Base-by-base conservation (phyloP, 495 filamentous ascomycete species). In the Penicillium manginii region DNA sequence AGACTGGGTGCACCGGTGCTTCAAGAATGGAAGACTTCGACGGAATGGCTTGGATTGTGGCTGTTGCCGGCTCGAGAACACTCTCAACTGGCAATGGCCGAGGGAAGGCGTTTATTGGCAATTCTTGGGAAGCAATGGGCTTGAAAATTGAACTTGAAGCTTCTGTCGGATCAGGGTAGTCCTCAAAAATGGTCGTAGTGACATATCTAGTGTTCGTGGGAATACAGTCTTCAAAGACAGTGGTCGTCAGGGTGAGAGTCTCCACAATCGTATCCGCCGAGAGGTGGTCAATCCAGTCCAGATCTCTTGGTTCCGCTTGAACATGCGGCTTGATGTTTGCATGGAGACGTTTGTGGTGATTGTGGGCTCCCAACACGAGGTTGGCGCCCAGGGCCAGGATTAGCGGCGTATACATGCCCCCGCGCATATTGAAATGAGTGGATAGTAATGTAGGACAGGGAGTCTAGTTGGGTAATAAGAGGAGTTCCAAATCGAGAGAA, bases 201-300 rank as follows among this genome's bases (percentile, higher is more conserved):
- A 53, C 59, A 37, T 54, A 51, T 18, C 53, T 47, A 1, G 65
- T 57, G 22, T 52, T 55, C 4, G 65, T 65, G 14, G 57, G 31
- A 11, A 52, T 50, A 35, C 66, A 70, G 0, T 68, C 50, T 32
- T 54, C 55, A 21, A 56, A 62, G 7, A 72, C 50, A 6, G 72
- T 74, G 0, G 62, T 69, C 6, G 71, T 75, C 22, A 69, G 14
- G 10, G 68, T 74, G 31, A 63, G 45, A 8, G 60, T 58, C 31
- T 69, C 66, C 2, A 64, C 23, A 29, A 63, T 51, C 33, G 60
- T 49, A 39, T 72, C 57, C 0, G 61, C 67, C 0, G 57, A 54
- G 2, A 57, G 54, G 23, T 17, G 40, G 21, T 59, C 37, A 4
- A 57, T 57, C 50, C 55, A 46, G 15, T 52, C 58, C 12, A 56